Conservation (phyloP, 1,139 yeast species). For the Hansenula sp. region DNA sequence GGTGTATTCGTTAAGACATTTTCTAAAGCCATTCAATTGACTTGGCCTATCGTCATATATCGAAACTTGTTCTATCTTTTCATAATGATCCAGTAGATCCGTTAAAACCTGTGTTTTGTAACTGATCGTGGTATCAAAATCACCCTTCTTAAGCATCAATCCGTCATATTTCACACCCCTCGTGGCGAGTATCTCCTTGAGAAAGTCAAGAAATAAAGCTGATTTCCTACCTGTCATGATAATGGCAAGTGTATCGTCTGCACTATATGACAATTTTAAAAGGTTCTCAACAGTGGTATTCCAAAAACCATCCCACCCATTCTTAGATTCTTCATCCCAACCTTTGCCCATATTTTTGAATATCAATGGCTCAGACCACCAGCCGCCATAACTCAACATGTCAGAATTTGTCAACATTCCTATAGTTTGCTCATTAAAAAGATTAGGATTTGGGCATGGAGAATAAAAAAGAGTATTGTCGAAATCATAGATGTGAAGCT, state of each 20-base stretch:
- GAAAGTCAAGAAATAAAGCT: slow-evolving; percentile 24
- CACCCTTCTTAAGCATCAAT: slow-evolving; percentile 31
- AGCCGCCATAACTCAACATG: slow-evolving; percentile 34
- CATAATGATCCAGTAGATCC: slow-evolving; percentile 30
- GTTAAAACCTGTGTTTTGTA: slow-evolving; percentile 33
- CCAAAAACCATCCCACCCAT: slow-evolving; percentile 36
- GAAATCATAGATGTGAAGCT: slow-evolving; percentile 42
- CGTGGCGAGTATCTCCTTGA: slow-evolving; percentile 25
- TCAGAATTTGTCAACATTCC: slow-evolving; percentile 25
- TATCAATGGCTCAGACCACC: slow-evolving; percentile 41
- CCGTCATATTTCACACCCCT: slow-evolving; percentile 33
- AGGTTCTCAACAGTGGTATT: slow-evolving; percentile 34
- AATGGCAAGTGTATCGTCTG: slow-evolving; percentile 31
- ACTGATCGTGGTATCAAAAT: slow-evolving; percentile 26
- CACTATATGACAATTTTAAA: slow-evolving; percentile 29
- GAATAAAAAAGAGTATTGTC: slow-evolving; percentile 43
- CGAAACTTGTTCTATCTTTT: slow-evolving; percentile 26
- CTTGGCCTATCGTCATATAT: slow-evolving; percentile 39
- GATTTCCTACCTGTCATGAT: slow-evolving; percentile 39
- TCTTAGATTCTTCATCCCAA: slow-evolving; percentile 24
- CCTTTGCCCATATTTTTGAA: slow-evolving; percentile 32
- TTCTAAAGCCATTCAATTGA: slow-evolving; percentile 33
- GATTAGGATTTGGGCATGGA: slow-evolving; percentile 37
- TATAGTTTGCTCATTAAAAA: slow-evolving; percentile 29
- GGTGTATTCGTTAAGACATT: slow-evolving; percentile 26